Conservation (phyloP, 202 grass and related monocot species). For the Setaria italica region DNA sequence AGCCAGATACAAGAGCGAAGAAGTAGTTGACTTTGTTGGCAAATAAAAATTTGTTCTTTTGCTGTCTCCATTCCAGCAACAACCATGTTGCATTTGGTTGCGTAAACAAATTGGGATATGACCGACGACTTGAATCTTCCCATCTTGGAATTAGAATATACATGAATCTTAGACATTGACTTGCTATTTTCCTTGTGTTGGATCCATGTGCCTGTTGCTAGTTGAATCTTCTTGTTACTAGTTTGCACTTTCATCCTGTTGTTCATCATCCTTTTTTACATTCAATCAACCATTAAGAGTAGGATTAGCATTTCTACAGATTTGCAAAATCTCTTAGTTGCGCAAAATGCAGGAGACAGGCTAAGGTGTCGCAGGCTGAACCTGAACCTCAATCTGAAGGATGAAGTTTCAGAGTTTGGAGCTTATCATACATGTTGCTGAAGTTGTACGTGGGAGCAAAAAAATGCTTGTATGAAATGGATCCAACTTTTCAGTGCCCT, state of each 20-base stretch:
- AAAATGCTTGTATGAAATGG: not conserved
- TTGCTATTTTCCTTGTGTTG: not conserved
- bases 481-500: constrained; percentile 19
- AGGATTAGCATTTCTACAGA: not conserved
- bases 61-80: constrained; percentile 12
- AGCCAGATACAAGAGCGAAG: not conserved
- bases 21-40: not conserved
- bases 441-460: not conserved
- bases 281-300: not conserved
- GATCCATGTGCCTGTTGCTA: not conserved
- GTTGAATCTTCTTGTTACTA: not conserved
- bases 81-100: not conserved
- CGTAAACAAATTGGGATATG: not conserved
- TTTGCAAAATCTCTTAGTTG: not conserved
- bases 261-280: not conserved
- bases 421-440: not conserved
- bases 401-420: not conserved
- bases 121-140: not conserved
- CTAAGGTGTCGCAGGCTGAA: not conserved
- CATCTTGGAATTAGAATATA: not conserved
- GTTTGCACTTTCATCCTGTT: not conserved
- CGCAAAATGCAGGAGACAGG: not conserved
- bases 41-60: not conserved
- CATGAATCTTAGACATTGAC: not conserved
- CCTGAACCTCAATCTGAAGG: not conserved